A percentile compares a stretch with the other conserved stretches of the same genome.
Evolutionary conservation across 2,329 filamentous ascomycete genomes (phyloP).

Genomic region (Xylariaceae sp.): DNA sequence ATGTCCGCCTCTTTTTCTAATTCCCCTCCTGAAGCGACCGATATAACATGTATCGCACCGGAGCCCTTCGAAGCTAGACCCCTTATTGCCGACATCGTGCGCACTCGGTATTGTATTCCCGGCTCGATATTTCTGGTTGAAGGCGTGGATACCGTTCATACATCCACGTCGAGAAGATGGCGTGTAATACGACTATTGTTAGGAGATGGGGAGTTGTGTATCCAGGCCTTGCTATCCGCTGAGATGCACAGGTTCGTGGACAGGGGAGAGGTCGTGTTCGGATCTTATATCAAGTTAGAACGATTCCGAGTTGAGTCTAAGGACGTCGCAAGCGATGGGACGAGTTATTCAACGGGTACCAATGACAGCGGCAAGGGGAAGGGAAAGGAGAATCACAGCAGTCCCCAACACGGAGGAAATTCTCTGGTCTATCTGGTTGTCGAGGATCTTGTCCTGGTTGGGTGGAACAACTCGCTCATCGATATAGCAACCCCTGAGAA

Average conservation of each 20-base stretch:
- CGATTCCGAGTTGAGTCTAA: conserved; percentile 42
- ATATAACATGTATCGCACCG: conserved; percentile 35
- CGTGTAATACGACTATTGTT: conserved; percentile 52
- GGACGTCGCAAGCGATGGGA: conserved; percentile 4
- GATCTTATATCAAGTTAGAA: conserved; percentile 53
- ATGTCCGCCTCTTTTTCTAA: conserved; percentile 31
- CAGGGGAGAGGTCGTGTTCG: conserved; percentile 47
- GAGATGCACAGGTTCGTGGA: conserved; percentile 54
- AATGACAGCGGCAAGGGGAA: conserved; percentile 4
- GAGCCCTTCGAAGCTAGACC: conserved; percentile 41
- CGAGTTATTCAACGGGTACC: background rate
- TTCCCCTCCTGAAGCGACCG: conserved; percentile 17
- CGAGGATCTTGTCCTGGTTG: conserved; percentile 48
- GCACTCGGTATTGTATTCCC: conserved; percentile 50
- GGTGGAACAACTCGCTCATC: conserved; percentile 50
- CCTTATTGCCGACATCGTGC: conserved; percentile 52
- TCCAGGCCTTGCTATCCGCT: conserved; percentile 54
- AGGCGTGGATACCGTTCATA: conserved; percentile 42
- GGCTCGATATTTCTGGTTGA: conserved; percentile 56
- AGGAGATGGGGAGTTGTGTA: conserved; percentile 55
- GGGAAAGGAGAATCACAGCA: conserved; percentile 7
- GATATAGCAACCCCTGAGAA: conserved; percentile 25
- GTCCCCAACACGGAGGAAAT: conserved; percentile 3
- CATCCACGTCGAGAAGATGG: conserved; percentile 43
- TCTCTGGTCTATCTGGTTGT: conserved; percentile 50